Evolutionary conservation across 2,329 filamentous ascomycete species (phyloP).

Genomic region (Pseudogymnoascus verrucosus): DNA sequence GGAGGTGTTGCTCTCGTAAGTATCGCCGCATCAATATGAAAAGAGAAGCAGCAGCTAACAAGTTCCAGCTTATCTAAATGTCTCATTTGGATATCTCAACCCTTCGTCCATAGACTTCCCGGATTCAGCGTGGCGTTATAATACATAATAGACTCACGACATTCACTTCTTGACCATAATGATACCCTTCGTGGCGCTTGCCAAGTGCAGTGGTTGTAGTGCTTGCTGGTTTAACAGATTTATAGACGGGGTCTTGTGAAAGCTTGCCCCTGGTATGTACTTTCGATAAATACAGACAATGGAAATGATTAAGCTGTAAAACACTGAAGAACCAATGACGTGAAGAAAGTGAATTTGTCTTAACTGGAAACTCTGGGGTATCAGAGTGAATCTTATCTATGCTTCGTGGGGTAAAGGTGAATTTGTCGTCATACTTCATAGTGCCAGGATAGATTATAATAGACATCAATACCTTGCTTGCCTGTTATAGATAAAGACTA

Average conservation of each 20-base stretch:
- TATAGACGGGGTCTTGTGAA: background rate
- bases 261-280: background rate
- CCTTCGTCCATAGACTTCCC: conserved; percentile 6
- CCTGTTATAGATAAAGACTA: too few relatives aligned
- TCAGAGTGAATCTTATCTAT: background rate
- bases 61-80: background rate
- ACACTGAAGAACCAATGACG: background rate
- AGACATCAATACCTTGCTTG: background rate
- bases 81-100: conserved; percentile 4
- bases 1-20: conserved; percentile 28
- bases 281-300: conserved; percentile 5
- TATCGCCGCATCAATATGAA: background rate
- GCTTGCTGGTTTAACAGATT: conserved; percentile 5
- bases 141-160: conserved; percentile 9
- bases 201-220: conserved; percentile 5
- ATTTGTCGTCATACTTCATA: background rate
- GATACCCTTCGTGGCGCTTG: conserved; percentile 8
- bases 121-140: conserved; percentile 8
- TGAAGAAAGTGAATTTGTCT: background rate
- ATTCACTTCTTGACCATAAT: conserved; percentile 7
- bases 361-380: background rate
- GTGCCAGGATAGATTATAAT: background rate
- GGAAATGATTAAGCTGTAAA: conserved; percentile 1
- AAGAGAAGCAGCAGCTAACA: background rate
- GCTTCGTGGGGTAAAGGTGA: background rate